Evolutionary conservation across 1,284 basidiomycete genomes (phyloP).

Genomic region (Rhodotorula sp.): DNA sequence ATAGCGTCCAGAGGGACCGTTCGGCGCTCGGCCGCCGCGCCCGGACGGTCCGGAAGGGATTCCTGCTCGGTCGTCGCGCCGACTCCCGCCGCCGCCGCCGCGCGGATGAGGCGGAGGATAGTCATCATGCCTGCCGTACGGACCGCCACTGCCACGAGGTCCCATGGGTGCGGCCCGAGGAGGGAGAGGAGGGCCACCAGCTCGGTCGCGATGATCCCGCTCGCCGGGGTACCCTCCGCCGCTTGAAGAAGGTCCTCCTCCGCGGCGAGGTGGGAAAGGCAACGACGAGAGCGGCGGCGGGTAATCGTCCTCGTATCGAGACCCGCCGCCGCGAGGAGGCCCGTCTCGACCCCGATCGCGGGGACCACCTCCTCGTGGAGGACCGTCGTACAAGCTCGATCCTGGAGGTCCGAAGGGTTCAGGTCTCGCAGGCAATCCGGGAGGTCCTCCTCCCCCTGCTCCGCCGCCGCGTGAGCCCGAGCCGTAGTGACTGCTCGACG

Average conservation of each 20-base stretch:
- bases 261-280: background rate
- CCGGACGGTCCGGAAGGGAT: background rate
- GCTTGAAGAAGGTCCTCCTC: background rate
- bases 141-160: conserved; percentile 8
- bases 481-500: background rate
- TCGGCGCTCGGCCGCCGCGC: background rate
- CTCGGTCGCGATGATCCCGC: background rate
- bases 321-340: background rate
- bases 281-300: background rate
- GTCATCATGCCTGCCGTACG: background rate
- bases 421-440: background rate
- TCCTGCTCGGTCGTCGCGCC: background rate
- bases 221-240: conserved; percentile 1
- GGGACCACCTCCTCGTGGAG: background rate
- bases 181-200: background rate
- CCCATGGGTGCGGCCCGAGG: conserved; percentile 5
- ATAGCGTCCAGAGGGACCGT: background rate
- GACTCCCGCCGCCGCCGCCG: background rate
- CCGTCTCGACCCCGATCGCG: background rate
- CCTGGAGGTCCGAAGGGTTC: background rate
- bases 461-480: background rate
- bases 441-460: background rate
- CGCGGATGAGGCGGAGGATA: background rate
- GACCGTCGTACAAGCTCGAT: background rate
- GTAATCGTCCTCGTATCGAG: background rate